phyloP scores from a whole-genome alignment of 108 stramenopile species.

The Cylindrotheca fusiformis region DNA sequence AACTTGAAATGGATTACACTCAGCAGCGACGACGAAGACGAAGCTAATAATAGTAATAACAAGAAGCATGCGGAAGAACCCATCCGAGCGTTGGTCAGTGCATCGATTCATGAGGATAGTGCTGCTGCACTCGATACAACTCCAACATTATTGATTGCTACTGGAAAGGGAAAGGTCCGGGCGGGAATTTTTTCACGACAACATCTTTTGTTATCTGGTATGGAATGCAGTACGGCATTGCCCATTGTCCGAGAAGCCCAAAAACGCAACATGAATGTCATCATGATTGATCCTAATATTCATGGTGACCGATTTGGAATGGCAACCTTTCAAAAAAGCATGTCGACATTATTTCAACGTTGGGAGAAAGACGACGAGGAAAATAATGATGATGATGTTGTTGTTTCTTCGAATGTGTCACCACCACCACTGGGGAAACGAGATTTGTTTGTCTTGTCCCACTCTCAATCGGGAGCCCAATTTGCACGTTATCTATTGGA shows the following conservation, averaged over 20 bases:
- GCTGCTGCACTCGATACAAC: constrained; percentile 11
- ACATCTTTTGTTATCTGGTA: constrained; percentile 58
- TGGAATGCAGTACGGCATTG: constrained; percentile 69
- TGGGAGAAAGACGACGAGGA: constrained; percentile 23
- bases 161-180: constrained; percentile 76
- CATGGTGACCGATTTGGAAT: constrained; percentile 59
- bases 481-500: constrained; percentile 63
- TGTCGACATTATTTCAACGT: constrained; percentile 43
- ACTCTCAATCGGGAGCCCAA: constrained; percentile 73
- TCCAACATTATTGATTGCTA: constrained; percentile 56
- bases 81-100: constrained; percentile 60
- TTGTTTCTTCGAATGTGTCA: neutral
- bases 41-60: constrained; percentile 28
- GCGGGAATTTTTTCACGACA: constrained; percentile 74
- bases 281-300: constrained; percentile 77
- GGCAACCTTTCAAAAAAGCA: constrained; percentile 51
- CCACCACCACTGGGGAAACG: constrained; percentile 13
- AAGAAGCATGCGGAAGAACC: no score
- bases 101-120: constrained; percentile 11
- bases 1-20: constrained; percentile 65
- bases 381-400: neutral
- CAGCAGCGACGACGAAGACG: constrained; percentile 5
- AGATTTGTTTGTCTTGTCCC: constrained; percentile 61
- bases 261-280: constrained; percentile 57
- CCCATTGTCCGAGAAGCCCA: constrained; percentile 60